Conservation (phyloP, 176 grass and related monocot species). For the Dendrocalamus sinicus region DNA sequence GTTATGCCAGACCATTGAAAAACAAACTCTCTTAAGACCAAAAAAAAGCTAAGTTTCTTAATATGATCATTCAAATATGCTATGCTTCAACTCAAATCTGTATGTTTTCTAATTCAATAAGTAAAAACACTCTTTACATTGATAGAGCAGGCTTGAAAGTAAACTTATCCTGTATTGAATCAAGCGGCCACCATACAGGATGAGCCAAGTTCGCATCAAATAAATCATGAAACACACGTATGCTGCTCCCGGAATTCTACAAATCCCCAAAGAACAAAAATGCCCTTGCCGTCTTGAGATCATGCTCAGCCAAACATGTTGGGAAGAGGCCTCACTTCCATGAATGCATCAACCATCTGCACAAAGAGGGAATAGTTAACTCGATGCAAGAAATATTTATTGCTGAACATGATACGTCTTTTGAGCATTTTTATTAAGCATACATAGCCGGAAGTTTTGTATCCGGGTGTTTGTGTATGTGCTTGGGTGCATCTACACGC, state of each 20-base stretch:
- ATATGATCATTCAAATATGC: not conserved
- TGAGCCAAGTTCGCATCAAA: not conserved
- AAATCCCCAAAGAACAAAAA: not conserved
- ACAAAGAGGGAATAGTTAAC: constrained; percentile 22
- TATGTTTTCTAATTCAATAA: not conserved
- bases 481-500: not conserved
- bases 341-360: constrained; percentile 85
- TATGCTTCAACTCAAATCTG: not conserved
- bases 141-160: constrained; percentile 4
- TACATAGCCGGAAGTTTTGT: not conserved
- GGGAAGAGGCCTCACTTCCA: constrained; percentile 82
- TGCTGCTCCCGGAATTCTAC: not conserved
- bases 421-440: not conserved
- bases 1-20: not conserved
- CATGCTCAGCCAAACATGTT: constrained; percentile 69
- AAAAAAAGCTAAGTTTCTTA: not conserved
- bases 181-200: not conserved
- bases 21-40: not conserved
- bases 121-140: not conserved
- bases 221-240: not conserved
- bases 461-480: not conserved
- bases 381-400: not conserved
- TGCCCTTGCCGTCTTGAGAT: not conserved
- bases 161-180: constrained; percentile 33
- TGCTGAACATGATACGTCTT: not conserved